These are phyloP conservation scores for Mollisia scopiformis DNA, from an alignment of 2,329 filamentous ascomycete species.

Conservation along the genomic window DNA sequence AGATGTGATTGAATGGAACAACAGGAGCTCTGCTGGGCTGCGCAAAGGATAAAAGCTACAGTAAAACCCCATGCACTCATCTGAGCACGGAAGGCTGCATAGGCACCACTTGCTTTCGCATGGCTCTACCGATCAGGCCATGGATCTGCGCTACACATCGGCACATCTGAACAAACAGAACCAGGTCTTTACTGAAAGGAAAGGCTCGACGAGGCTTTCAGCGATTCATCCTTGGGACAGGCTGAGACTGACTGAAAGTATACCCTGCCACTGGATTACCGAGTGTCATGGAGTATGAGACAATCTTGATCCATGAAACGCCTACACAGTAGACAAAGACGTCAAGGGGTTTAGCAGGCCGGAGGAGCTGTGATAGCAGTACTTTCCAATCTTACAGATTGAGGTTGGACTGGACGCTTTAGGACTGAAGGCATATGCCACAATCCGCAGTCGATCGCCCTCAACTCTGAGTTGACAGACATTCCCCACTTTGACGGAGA, in stretches of 20 bases:
- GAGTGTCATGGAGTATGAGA: slow-evolving; percentile 22
- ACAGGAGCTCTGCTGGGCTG: not conserved
- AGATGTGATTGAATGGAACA: not conserved
- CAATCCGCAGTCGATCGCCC: slow-evolving; percentile 15
- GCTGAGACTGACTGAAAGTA: slow-evolving; percentile 24
- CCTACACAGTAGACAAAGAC: slow-evolving; percentile 25
- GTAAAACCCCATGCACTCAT: not conserved
- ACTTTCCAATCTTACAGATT: not conserved
- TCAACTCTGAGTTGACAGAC: slow-evolving; percentile 24
- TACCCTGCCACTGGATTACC: slow-evolving; percentile 22
- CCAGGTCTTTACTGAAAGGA: not conserved
- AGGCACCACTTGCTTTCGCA: slow-evolving; percentile 9
- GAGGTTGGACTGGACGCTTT: slow-evolving; percentile 5
- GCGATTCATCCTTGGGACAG: slow-evolving; percentile 12
- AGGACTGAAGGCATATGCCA: slow-evolving; percentile 21
- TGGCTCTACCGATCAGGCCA: slow-evolving; percentile 22
- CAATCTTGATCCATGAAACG: slow-evolving; percentile 30
- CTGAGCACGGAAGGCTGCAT: slow-evolving; percentile 23
- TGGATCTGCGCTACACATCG: slow-evolving; percentile 15
- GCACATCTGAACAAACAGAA: slow-evolving; percentile 26
- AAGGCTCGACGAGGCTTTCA: slow-evolving; percentile 17
- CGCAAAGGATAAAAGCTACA: not conserved
- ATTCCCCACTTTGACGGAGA: slow-evolving; percentile 18
- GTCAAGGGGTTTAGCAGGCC: slow-evolving; percentile 4
- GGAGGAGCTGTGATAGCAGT: not conserved